phyloP scores from a whole-genome alignment of 2,329 filamentous ascomycete genomes.

The Triangularia setosa region DNA sequence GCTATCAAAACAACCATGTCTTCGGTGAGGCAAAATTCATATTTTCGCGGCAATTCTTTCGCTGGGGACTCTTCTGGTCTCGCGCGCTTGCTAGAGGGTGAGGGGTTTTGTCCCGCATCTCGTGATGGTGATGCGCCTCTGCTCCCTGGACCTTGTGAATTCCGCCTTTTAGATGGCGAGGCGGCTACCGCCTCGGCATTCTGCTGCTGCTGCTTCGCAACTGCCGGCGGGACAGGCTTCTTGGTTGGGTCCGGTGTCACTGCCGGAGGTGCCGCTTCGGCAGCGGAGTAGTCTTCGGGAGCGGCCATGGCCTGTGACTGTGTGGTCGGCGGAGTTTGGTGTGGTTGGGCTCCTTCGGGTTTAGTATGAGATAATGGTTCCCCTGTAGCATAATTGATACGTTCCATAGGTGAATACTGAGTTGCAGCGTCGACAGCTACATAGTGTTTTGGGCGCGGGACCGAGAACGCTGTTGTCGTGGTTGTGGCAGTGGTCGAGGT shows the following conservation, averaged over 20 bases:
- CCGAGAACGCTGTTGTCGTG: conserved; percentile 13
- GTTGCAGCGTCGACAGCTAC: conserved; percentile 46
- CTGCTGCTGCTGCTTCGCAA: conserved; percentile 13
- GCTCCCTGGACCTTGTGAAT: conserved; percentile 37
- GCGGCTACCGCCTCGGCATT: background rate
- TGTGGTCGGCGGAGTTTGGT: conserved; percentile 22
- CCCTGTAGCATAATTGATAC: conserved; percentile 36
- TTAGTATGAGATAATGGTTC: conserved; percentile 21
- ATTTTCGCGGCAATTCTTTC: conserved; percentile 65
- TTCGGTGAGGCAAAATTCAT: conserved; percentile 76
- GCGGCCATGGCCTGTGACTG: conserved; percentile 28
- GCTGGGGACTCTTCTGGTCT: conserved; percentile 48
- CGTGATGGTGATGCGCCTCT: conserved; percentile 18
- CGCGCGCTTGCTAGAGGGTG: conserved; percentile 45
- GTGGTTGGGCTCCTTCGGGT: conserved; percentile 18
- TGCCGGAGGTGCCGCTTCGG: conserved; percentile 15
- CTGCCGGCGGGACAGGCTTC: conserved; percentile 25
- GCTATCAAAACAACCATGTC: conserved; percentile 88
- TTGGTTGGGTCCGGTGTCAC: conserved; percentile 8
- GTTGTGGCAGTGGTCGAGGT: conserved; percentile 25
- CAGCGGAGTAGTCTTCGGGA: conserved; percentile 25
- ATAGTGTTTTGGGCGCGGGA: conserved; percentile 37
- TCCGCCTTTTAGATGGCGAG: conserved; percentile 38
- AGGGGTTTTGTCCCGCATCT: conserved; percentile 25
- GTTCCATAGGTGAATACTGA: conserved; percentile 48